Base-by-base conservation (phyloP, 2,329 filamentous ascomycete species). In the Aspergillus novofumigatus region DNA sequence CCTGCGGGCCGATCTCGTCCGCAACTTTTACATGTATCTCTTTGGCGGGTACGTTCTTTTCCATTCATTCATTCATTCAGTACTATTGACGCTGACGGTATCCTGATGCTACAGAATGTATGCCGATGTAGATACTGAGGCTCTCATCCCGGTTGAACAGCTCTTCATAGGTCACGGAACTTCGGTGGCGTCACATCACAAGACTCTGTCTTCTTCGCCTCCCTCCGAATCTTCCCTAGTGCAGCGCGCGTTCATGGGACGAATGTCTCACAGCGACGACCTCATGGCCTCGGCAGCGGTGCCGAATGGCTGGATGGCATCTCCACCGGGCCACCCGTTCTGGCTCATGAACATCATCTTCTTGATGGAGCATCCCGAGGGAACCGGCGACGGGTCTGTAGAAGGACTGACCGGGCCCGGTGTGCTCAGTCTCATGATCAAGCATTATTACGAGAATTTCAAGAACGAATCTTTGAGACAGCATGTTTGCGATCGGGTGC, bases 221-320 rank as follows among this genome's bases (percentile, higher is more conserved):
- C 6, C 29, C 10, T 20, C 21, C 1, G 4, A 35, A 1, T 28
- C 25, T 4, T n/a, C 29, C 17, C 26, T 20, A 8, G 32, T 62
- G 1, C 61, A 63, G n/a, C 54, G 62, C 3, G 62, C 61, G 3
- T 65, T 65, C 35, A 42, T 65, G 48, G 62, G 62, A 7, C 61
- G 61, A 9, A 65, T 65, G 62, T 52, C 57, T 17, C 62, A 56
- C 47, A 57, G 49, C 5, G 50, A 49, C 3, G 62, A 63, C 25
- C 32, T 63, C 1, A 53, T 59, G 20, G 55, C 56, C 3, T 52
- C 57, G 20, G 62, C 59, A 25, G 62, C 62, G 21, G 56, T 65
- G 14, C 62, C 62, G 1, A 65, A 65, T 51, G 62, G 62, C 11
- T 65, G 62, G 62, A 65, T 65, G 62, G 62, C 62, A 5, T 65